These are phyloP conservation scores for Colletotrichum simmondsii DNA, from an alignment of 2,329 filamentous ascomycete genomes.

Conservation along the genomic window DNA sequence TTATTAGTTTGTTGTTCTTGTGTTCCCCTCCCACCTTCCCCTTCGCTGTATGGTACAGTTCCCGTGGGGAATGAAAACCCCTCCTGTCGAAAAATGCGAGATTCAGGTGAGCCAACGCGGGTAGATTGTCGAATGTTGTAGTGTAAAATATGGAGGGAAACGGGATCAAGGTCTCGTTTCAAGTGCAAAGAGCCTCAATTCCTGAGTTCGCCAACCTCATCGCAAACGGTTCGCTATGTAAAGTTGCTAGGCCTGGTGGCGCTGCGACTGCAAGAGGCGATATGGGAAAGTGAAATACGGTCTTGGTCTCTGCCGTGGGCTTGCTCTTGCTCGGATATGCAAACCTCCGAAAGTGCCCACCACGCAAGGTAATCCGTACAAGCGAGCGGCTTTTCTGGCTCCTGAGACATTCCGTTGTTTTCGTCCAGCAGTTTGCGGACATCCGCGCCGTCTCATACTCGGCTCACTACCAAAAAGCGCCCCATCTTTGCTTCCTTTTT, in stretches of 20 bases:
- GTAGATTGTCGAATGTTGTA: conserved; percentile 32
- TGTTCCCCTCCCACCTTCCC: neutral
- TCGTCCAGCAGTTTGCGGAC: neutral
- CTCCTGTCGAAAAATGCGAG: conserved; percentile 25
- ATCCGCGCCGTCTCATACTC: neutral
- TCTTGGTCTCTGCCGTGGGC: conserved; percentile 1
- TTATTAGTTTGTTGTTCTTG: neutral
- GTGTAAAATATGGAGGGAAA: conserved; percentile 1
- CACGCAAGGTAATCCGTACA: neutral
- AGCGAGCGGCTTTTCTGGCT: neutral
- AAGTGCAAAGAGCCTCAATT: conserved; percentile 16
- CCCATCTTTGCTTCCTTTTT: neutral
- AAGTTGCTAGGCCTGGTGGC: neutral
- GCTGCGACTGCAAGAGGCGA: neutral
- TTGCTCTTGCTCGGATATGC: neutral
- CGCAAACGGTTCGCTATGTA: neutral
- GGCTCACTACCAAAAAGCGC: neutral
- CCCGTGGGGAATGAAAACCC: conserved; percentile 27
- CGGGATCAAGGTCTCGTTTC: neutral
- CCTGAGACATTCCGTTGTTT: conserved; percentile 3
- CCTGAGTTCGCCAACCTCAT: neutral
- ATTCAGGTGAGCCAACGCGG: conserved; percentile 33
- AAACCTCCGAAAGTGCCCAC: neutral
- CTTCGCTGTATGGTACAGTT: neutral
- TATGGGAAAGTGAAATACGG: conserved; percentile 22